These are phyloP conservation scores for Coccomyxa subellipsoidea DNA, from an alignment of 163 green algal genomes.

Conservation along the genomic window DNA sequence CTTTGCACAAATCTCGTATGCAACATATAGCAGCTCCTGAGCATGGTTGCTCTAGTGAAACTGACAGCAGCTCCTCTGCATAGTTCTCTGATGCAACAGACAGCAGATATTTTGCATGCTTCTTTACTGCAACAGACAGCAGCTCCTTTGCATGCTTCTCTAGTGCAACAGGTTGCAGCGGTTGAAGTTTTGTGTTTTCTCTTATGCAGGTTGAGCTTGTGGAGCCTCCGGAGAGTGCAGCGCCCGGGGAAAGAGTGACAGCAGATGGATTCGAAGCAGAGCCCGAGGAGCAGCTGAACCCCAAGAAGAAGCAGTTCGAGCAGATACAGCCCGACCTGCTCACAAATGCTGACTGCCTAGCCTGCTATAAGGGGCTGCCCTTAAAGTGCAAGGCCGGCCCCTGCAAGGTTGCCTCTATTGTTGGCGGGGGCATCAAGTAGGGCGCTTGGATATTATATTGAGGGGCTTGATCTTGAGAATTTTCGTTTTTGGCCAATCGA, in stretches of 20 bases:
- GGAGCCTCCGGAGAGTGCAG: constrained; percentile 66
- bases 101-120: too few relatives aligned
- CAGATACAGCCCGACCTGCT: constrained; percentile 68
- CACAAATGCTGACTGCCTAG: constrained; percentile 61
- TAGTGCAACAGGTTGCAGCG: too few relatives aligned
- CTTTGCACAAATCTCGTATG: too few relatives aligned
- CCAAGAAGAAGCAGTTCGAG: constrained; percentile 96
- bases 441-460: too few relatives aligned
- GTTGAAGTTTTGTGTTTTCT: background rate
- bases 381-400: constrained; percentile 58
- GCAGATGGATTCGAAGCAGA: constrained; percentile 61
- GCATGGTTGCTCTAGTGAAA: too few relatives aligned
- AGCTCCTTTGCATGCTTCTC: too few relatives aligned
- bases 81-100: too few relatives aligned
- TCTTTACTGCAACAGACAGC: too few relatives aligned
- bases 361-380: constrained; percentile 74
- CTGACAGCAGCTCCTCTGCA: too few relatives aligned
- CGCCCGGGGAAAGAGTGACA: constrained; percentile 69
- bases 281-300: constrained; percentile 81
- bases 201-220: constrained; percentile 77
- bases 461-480: too few relatives aligned
- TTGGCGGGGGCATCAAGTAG: constrained; percentile 69
- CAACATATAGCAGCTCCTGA: too few relatives aligned
- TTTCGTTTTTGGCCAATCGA: too few relatives aligned
- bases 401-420: constrained; percentile 59